A percentile compares a stretch with the other conserved stretches of the same genome.
Conservation (phyloP, 2,329 filamentous ascomycete species). For the Fusarium musae region DNA sequence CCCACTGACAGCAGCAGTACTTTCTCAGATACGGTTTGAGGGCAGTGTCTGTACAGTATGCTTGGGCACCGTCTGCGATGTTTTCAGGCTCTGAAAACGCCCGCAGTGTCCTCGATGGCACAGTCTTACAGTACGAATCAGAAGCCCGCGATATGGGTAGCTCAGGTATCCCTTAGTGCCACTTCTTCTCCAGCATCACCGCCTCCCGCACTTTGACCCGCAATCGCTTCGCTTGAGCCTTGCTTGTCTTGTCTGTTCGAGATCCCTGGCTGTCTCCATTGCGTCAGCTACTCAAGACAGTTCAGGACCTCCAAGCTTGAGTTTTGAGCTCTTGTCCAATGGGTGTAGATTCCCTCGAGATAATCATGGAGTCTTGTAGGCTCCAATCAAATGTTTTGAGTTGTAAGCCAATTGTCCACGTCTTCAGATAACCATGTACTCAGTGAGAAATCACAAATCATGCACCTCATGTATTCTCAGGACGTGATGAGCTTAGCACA, state of each 20-base stretch:
- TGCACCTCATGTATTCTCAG: not conserved
- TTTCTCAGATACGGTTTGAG: conserved; percentile 15
- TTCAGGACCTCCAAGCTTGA: conserved; percentile 10
- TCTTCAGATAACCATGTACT: not conserved
- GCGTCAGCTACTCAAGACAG: conserved; percentile 33
- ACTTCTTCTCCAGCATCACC: conserved; percentile 35
- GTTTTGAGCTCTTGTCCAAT: conserved; percentile 3
- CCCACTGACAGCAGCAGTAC: conserved; percentile 13
- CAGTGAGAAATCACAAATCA: not conserved
- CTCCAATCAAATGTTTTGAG: not conserved
- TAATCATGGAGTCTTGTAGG: not conserved
- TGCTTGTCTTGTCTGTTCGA: conserved; percentile 18
- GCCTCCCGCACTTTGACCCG: conserved; percentile 33
- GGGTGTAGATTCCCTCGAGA: not conserved
- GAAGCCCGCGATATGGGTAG: conserved; percentile 12
- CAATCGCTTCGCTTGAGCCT: conserved; percentile 28
- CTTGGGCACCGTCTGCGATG: not conserved
- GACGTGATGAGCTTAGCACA: conserved; percentile 7
- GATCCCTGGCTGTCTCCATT: conserved; percentile 31
- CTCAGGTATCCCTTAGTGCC: conserved; percentile 12
- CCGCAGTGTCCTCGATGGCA: not conserved
- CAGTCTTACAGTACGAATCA: conserved; percentile 27
- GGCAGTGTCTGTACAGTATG: conserved; percentile 17
- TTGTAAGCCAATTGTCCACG: not conserved
- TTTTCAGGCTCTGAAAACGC: not conserved